These are phyloP conservation scores for Candida golubevii DNA, from an alignment of 805 yeast species.

Conservation along the genomic window DNA sequence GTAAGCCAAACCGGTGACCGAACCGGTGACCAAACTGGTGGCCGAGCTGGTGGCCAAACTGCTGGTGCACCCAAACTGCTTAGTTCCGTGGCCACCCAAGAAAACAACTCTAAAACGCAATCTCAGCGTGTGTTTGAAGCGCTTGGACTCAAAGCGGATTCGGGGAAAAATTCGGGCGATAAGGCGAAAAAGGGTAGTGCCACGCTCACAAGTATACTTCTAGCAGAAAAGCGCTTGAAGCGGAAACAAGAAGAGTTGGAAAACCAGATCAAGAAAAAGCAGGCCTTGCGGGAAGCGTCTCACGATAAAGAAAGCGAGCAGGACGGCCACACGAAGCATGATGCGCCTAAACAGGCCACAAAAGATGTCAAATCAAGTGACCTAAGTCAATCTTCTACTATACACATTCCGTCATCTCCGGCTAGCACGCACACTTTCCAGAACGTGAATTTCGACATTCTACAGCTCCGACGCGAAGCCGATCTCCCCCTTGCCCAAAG, in stretches of 20 bases:
- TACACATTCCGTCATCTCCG: background rate
- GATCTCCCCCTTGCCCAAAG: constrained; percentile 38
- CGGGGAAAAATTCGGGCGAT: constrained; percentile 18
- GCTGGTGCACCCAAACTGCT: background rate
- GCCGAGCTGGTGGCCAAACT: background rate
- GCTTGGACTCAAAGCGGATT: constrained; percentile 31
- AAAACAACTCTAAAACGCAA: constrained; percentile 3
- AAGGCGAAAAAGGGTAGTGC: constrained; percentile 23
- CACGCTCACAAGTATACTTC: constrained; percentile 30
- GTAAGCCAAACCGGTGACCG: background rate
- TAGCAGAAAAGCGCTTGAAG: constrained; percentile 31
- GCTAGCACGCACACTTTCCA: background rate
- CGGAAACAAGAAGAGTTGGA: constrained; percentile 17
- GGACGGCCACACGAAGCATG: background rate
- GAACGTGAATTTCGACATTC: background rate
- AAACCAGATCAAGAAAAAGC: constrained; percentile 2
- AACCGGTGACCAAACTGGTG: background rate
- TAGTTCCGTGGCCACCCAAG: constrained; percentile 7
- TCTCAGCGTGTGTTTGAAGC: constrained; percentile 27
- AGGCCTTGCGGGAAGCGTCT: background rate
- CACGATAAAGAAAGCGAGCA: background rate
- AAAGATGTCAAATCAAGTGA: background rate
- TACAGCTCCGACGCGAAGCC: constrained; percentile 18
- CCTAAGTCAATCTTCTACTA: background rate
- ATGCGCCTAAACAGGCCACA: background rate